Conservation (phyloP, 2,329 filamentous ascomycete species). For the Botryotinia calthae region DNA sequence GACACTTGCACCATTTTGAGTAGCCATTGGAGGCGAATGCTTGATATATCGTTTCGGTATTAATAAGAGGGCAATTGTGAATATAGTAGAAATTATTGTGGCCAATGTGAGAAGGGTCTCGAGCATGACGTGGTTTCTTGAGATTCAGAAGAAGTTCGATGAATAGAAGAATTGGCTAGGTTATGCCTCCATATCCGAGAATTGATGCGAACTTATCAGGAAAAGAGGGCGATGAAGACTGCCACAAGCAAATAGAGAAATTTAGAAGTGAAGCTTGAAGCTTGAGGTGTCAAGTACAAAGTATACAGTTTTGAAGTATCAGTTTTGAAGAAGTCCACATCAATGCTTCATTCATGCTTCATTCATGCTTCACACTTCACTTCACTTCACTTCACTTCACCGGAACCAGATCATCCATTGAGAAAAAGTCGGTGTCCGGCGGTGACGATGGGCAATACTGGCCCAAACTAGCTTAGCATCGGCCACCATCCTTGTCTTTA, state of each 20-base stretch:
- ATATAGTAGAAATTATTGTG: conserved; percentile 36
- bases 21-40: conserved; percentile 37
- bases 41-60: conserved; percentile 42
- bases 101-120: conserved; percentile 35
- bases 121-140: conserved; percentile 31
- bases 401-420: not conserved
- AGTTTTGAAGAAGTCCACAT: no score
- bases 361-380: not conserved
- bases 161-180: not conserved
- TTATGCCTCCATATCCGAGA: conserved; percentile 11
- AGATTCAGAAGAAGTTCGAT: conserved; percentile 1
- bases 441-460: not conserved
- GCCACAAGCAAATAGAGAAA: not conserved
- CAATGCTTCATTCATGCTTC: not conserved
- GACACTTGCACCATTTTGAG: conserved; percentile 30
- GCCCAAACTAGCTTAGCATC: not conserved
- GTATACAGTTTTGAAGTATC: not conserved
- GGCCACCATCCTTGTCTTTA: not conserved
- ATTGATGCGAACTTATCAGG: not conserved
- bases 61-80: conserved; percentile 38
- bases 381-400: not conserved
- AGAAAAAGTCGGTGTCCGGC: conserved; percentile 4
- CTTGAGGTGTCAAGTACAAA: no score
- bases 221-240: not conserved
- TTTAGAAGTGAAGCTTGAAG: not conserved